Percentiles rank a stretch among this genome's conserved stretches.
Conservation (phyloP, 2,329 filamentous ascomycete species). For the Pestalotiopsis sp. region DNA sequence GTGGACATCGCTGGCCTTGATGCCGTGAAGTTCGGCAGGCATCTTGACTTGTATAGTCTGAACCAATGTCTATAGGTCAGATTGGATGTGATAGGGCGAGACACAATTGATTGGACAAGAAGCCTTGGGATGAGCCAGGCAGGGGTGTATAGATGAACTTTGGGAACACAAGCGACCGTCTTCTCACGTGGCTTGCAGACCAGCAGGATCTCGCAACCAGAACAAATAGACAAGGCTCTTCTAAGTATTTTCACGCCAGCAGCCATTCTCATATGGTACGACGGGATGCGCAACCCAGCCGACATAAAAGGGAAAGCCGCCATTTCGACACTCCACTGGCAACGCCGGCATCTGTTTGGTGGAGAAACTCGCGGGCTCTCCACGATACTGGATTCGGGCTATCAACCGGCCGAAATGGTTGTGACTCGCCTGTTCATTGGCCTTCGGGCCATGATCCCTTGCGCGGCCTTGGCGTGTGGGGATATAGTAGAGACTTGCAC, state of each 20-base stretch:
- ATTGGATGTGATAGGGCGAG: background rate
- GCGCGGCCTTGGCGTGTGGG: conserved; percentile 4
- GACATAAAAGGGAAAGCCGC: conserved; percentile 1
- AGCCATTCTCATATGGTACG: background rate
- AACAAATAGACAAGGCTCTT: background rate
- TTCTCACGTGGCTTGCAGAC: conserved; percentile 1
- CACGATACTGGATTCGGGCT: conserved; percentile 3
- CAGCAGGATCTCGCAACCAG: background rate
- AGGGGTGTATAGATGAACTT: background rate
- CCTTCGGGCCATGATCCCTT: background rate
- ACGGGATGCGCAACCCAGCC: background rate
- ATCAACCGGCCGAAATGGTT: conserved; percentile 1
- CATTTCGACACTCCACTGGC: background rate
- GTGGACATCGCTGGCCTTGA: conserved; percentile 50
- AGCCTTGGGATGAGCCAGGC: background rate
- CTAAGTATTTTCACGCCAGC: background rate
- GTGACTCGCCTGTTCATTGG: background rate
- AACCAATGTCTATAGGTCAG: background rate
- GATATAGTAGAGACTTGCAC: background rate
- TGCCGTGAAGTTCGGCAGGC: conserved; percentile 44
- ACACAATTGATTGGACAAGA: background rate
- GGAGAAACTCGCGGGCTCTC: conserved; percentile 12
- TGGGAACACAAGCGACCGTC: background rate
- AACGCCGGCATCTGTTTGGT: conserved; percentile 11
- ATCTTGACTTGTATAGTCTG: conserved; percentile 27